Percentiles rank a stretch among this genome's conserved stretches.
Evolutionary conservation across 768 basidiomycete genomes (phyloP).

Genomic region (Lactarius deliciosus): DNA sequence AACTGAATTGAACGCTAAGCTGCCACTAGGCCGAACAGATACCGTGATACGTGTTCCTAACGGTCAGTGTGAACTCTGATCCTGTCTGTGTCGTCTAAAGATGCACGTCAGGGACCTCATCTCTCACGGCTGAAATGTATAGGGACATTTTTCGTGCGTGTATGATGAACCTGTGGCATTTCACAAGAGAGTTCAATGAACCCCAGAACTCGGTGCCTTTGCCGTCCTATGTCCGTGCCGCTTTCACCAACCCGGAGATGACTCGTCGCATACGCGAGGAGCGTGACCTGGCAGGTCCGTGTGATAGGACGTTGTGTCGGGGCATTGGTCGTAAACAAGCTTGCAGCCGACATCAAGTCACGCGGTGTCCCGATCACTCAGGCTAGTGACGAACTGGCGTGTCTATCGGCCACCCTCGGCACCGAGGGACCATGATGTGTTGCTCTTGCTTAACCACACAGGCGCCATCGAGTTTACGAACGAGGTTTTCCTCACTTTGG

Average conservation of each 20-base stretch:
- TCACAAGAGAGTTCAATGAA: neutral
- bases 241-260: neutral
- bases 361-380: neutral
- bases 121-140: neutral
- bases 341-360: neutral
- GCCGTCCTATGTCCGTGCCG: neutral
- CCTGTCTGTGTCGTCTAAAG: neutral
- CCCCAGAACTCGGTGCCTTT: neutral
- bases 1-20: neutral
- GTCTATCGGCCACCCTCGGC: no score
- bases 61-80: neutral
- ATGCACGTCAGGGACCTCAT: neutral
- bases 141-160: neutral
- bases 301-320: neutral
- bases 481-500: neutral
- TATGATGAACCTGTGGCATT: slow-evolving; percentile 5
- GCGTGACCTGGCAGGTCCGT: neutral
- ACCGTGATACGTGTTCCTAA: neutral
- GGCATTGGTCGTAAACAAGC: neutral
- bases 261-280: neutral
- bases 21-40: neutral
- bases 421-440: no score
- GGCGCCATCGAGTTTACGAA: neutral
- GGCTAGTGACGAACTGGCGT: no score
- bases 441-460: no score